Conservation (phyloP, 2,329 filamentous ascomycete genomes). For the Phialophora macrospora region DNA sequence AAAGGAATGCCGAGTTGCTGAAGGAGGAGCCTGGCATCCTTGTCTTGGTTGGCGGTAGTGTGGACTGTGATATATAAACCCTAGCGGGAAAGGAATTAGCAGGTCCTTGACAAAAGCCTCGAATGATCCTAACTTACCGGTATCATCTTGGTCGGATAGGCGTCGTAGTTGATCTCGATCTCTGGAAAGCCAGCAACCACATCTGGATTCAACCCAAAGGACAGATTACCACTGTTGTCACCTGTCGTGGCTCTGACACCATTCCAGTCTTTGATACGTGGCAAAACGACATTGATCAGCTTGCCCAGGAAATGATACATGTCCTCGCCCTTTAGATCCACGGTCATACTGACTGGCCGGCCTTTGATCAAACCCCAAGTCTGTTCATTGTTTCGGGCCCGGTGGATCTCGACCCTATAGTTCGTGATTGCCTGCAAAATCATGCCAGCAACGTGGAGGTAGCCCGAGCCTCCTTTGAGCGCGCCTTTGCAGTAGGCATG, state of each 20-base stretch:
- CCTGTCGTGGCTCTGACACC: conserved; percentile 78
- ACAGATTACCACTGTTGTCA: conserved; percentile 85
- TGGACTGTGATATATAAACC: conserved; percentile 83
- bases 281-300: conserved; percentile 85
- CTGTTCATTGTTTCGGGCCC: conserved; percentile 70
- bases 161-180: conserved; percentile 90
- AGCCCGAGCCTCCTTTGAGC: conserved; percentile 71
- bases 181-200: conserved; percentile 87
- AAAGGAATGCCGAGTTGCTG: conserved; percentile 78
- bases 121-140: conserved; percentile 60
- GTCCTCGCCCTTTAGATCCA: conserved; percentile 74
- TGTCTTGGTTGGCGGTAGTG: conserved; percentile 82
- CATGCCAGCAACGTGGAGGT: conserved; percentile 81
- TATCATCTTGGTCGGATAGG: conserved; percentile 41
- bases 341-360: conserved; percentile 72
- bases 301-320: conserved; percentile 93
- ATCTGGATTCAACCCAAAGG: conserved; percentile 76
- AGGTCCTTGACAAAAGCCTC: neutral
- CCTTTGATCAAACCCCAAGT: conserved; percentile 76
- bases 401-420: conserved; percentile 71
- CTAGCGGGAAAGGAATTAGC: conserved; percentile 52
- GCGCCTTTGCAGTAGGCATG: conserved; percentile 73
- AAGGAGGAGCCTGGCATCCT: conserved; percentile 78
- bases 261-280: conserved; percentile 94
- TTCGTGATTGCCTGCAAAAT: conserved; percentile 85